Conservation (phyloP, 1,139 yeast species). For the Pichia kudriavzevii region DNA sequence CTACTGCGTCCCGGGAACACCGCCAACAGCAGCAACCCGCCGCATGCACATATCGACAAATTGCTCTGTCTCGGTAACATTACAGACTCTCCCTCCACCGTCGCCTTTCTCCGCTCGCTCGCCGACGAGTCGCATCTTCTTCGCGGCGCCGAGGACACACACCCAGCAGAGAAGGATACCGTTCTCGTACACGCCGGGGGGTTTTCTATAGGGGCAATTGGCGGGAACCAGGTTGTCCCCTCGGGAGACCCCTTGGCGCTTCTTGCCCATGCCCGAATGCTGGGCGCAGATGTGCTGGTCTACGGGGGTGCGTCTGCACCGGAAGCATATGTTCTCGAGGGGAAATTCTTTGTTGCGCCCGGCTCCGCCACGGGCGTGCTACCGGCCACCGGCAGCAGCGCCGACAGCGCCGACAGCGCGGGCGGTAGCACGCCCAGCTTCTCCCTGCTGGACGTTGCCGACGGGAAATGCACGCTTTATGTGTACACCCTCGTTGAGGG, state of each 20-base stretch:
- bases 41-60: constrained; percentile 75
- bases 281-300: constrained; percentile 86
- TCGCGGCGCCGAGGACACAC: too few species aligned
- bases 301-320: constrained; percentile 96
- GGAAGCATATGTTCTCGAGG: constrained; percentile 89
- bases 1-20: constrained; percentile 64
- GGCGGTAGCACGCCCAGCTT: constrained; percentile 60
- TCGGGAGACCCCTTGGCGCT: constrained; percentile 80
- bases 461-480: constrained; percentile 68
- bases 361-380: constrained; percentile 97
- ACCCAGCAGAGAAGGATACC: too few species aligned
- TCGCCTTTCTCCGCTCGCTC: constrained; percentile 55
- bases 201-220: constrained; percentile 84
- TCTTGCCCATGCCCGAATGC: constrained; percentile 74
- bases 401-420: constrained; percentile 82
- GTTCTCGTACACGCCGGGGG: too few species aligned
- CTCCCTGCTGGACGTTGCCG: constrained; percentile 79
- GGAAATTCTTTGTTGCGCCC: constrained; percentile 87
- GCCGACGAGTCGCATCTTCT: too few species aligned
- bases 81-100: constrained; percentile 58
- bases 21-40: too few species aligned
- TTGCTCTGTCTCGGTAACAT: constrained; percentile 84
- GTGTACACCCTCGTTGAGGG: constrained; percentile 76
- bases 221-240: constrained; percentile 81
- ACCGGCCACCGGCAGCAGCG: too few species aligned